Base-by-base conservation (phyloP, 768 basidiomycete genomes). In the Lactifluus piperatus region DNA sequence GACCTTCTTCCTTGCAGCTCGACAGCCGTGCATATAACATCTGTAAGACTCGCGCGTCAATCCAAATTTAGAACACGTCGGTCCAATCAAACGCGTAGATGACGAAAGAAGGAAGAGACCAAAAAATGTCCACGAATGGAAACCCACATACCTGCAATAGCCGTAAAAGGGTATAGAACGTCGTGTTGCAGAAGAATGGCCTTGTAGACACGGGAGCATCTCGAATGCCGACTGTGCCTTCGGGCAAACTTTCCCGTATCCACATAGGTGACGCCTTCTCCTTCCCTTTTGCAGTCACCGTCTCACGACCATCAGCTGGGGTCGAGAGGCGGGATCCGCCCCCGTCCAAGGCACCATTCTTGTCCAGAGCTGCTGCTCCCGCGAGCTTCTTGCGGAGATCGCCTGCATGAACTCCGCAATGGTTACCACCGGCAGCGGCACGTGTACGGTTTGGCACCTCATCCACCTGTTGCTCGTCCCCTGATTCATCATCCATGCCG, bases 111-210 rank as follows among this genome's bases (percentile, higher is more conserved):
- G n/a, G n/a, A n/a, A n/a, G n/a, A n/a, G n/a, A n/a, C n/a, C n/a
- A n/a, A n/a, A n/a, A n/a, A n/a, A n/a, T n/a, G n/a, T 20, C 24
- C 20, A 51, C 24, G 13, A 37, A 69, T 5, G 18, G 54, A 54
- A 47, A 83, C 11, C 4, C 41, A 44, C 76, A 63, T 54, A 81
- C 95, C 85, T 99, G 93, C 51, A 98, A 70, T 53, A 95, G 75
- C 51, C 97, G 85, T 64, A 98, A 70, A 52, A 97, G 70, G 7
- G 89, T 89, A 74, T 98, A 99, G 70, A 93, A 91, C 22, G 91
- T 88, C 48, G 91, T 92, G 73, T 97, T 97, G 58, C 82, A 82
- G 72, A 95, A 98, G 72, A 97, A 91, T 9, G 86, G 79, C 54
- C 71, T 80, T 47, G 77, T 75, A 54, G 57, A 61, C 24, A 68